phyloP scores from a whole-genome alignment of 345 rosid species.

The Capsella bursapastoris region DNA sequence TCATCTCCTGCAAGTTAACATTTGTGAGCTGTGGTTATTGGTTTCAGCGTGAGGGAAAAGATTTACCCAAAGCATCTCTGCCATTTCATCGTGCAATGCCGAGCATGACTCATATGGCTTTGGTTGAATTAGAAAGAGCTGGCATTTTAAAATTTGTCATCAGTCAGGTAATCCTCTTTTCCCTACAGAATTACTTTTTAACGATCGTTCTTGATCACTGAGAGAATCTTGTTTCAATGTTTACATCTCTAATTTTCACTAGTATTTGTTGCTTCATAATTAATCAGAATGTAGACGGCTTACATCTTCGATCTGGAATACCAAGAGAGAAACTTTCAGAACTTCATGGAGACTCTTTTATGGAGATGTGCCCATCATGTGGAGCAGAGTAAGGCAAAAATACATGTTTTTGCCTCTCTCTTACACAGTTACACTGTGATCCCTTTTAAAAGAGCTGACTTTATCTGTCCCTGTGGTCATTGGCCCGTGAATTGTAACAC shows the following conservation, averaged over 20 bases:
- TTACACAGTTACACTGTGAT: neutral
- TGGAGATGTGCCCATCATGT: slow-evolving; percentile 90
- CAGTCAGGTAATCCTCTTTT: slow-evolving; percentile 67
- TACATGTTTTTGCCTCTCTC: slow-evolving; percentile 17
- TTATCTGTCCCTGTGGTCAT: slow-evolving; percentile 1
- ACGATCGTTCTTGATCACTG: neutral
- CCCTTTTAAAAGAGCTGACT: slow-evolving; percentile 14
- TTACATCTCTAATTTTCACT: slow-evolving; percentile 4
- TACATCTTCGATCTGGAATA: slow-evolving; percentile 98
- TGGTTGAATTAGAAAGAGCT: slow-evolving; percentile 90
- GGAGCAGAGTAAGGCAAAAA: slow-evolving; percentile 69
- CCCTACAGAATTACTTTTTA: neutral
- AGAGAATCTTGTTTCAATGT: slow-evolving; percentile 8
- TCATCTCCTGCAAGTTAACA: slow-evolving; percentile 22
- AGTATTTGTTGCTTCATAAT: slow-evolving; percentile 16
- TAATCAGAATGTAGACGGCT: slow-evolving; percentile 88
- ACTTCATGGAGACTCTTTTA: slow-evolving; percentile 91
- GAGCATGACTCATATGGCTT: slow-evolving; percentile 94
- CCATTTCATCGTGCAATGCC: slow-evolving; percentile 99
- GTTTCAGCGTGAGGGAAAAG: slow-evolving; percentile 85
- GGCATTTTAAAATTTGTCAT: slow-evolving; percentile 84
- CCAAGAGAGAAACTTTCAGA: slow-evolving; percentile 97
- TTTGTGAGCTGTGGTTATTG: slow-evolving; percentile 15
- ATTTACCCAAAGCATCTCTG: slow-evolving; percentile 87
- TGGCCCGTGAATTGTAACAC: neutral